Percentiles rank a stretch among this genome's conserved stretches.
These are phyloP conservation scores for Talinum fruticosum DNA, from an alignment of 148 eudicot genomes.

Conservation along the genomic window DNA sequence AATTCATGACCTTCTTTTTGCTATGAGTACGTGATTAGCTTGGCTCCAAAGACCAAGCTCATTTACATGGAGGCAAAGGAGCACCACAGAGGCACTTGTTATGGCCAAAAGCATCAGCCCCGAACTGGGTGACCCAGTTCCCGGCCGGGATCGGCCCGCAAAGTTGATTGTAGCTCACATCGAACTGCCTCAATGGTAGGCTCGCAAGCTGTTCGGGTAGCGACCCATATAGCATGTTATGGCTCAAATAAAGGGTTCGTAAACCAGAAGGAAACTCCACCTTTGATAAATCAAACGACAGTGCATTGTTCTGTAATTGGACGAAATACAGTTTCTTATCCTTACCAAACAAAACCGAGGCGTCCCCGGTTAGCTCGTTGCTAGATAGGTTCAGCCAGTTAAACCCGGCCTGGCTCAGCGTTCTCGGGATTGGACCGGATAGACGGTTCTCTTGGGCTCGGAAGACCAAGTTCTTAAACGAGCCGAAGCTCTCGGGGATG, in stretches of 20 bases:
- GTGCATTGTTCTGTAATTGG: constrained; percentile 37
- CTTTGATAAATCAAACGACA: constrained; percentile 44
- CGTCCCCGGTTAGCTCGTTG: constrained; percentile 41
- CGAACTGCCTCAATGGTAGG: constrained; percentile 30
- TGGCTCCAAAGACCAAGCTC: neutral
- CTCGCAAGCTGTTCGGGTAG: constrained; percentile 35
- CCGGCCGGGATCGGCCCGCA: constrained; percentile 61
- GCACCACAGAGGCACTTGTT: constrained; percentile 61
- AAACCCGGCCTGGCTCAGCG: constrained; percentile 25
- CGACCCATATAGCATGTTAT: constrained; percentile 51
- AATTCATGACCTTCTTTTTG: too few species aligned
- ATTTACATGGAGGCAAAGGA: constrained; percentile 35
- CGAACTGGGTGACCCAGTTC: constrained; percentile 26
- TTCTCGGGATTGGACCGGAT: constrained; percentile 40
- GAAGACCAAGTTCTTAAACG: constrained; percentile 18
- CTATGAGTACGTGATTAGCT: too few species aligned
- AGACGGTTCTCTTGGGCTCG: constrained; percentile 30
- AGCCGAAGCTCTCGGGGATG: constrained; percentile 44
- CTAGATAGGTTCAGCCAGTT: constrained; percentile 30
- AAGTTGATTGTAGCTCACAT: constrained; percentile 56
- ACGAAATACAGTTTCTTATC: constrained; percentile 21
- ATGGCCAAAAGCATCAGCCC: constrained; percentile 32
- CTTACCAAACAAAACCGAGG: constrained; percentile 41
- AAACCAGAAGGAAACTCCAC: constrained; percentile 35
- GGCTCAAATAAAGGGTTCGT: constrained; percentile 39